Base-by-base conservation (phyloP, 2,329 filamentous ascomycete species). In the Bipolaris sorokiniana region DNA sequence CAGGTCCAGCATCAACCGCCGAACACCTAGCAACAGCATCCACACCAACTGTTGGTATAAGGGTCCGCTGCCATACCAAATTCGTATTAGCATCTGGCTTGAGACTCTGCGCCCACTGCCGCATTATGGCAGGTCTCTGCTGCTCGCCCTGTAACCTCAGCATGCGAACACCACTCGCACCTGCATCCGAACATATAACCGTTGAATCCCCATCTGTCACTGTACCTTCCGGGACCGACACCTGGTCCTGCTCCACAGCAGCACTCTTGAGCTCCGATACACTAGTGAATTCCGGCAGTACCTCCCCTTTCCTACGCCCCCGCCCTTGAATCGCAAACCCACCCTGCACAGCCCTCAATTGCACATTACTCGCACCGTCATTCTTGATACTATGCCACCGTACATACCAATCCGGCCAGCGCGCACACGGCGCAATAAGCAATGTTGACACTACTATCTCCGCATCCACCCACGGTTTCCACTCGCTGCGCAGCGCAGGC, bases 11-110 rank as follows among this genome's bases (percentile, higher is more conserved):
- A 31, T 3, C 0, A 13, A 18, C 1, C 1, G 34, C 40, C 5
- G 22, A n/a, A n/a, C 40, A 26, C 15, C 11, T 7, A 6, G 15
- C 22, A 7, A n/a, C 20, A 1, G 54, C 50, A 2, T 66, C 52
- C 0, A 56, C 28, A 13, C 48, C 56, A 0, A 73, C 34, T 0
- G 63, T 71, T 0, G 72, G 72, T 6, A 75, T 74, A 11, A 74
- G 51, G 3, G 71, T 73, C 7, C 72, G 59, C 47, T 74, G 72
- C 71, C 70, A 74, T 7, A 74, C 68, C 3, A 75, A 42, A 48
- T 74, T 74, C 1, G 72, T 75, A 50, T 75, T 75, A 2, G 72
- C 71, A 50, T 75, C 72, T 18, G 72, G 72, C 46, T 75, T 75
- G 4, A 74, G 59, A 2, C 69, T 36, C 6, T 71, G 54, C 3